phyloP scores from a whole-genome alignment of 352 stramenopile species.

The Salisapilia sapeloensis region DNA sequence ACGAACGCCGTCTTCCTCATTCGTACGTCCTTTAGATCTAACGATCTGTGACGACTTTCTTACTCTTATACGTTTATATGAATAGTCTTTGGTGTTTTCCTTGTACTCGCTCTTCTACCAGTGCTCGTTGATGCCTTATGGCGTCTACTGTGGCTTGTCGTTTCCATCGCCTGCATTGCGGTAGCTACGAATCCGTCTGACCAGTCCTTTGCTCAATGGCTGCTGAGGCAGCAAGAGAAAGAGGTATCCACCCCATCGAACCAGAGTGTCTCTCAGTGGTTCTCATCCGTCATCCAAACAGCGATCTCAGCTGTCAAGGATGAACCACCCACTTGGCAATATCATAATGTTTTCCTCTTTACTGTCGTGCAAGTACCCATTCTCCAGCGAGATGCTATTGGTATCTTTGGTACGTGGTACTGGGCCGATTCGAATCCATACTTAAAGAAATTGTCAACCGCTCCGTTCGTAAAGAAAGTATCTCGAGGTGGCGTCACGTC shows the following conservation, averaged over 20 bases:
- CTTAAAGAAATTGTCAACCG: constrained; percentile 23
- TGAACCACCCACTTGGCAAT: constrained; percentile 38
- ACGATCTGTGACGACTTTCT: background rate
- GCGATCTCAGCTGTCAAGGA: constrained; percentile 45
- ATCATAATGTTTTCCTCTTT: constrained; percentile 40
- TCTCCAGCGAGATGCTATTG: constrained; percentile 45
- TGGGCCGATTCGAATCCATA: constrained; percentile 40
- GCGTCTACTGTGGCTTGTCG: constrained; percentile 16
- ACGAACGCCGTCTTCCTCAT: constrained; percentile 59
- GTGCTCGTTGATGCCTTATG: constrained; percentile 25
- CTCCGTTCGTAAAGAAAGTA: constrained; percentile 24
- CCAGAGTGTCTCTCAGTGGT: constrained; percentile 33
- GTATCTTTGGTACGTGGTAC: constrained; percentile 44
- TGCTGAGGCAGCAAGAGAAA: constrained; percentile 42
- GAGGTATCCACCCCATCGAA: constrained; percentile 21
- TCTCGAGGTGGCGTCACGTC: constrained; percentile 28
- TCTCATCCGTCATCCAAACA: constrained; percentile 52
- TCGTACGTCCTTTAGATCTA: constrained; percentile 11
- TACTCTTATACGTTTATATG: background rate
- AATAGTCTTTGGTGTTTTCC: constrained; percentile 51
- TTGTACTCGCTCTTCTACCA: constrained; percentile 39
- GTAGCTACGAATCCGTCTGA: constrained; percentile 47
- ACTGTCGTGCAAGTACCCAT: constrained; percentile 45
- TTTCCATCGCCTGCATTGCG: constrained; percentile 8
- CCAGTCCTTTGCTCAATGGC: constrained; percentile 49